phyloP scores from a whole-genome alignment of 2,329 filamentous ascomycete genomes.

The Penicillium verrucosum region DNA sequence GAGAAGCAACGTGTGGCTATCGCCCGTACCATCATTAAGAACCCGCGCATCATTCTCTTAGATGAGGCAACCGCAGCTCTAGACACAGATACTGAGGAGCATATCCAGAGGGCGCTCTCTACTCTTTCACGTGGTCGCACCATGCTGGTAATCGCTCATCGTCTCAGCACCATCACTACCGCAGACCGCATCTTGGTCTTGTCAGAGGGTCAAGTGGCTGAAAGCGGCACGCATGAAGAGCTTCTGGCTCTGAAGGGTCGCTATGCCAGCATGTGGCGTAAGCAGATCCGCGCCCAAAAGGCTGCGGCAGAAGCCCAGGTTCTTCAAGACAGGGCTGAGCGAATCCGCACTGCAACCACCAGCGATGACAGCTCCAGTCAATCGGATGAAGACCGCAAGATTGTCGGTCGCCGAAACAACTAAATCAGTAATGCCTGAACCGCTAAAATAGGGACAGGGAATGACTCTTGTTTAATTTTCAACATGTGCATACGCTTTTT shows the following conservation, averaged over 20 bases:
- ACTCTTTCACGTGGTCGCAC: constrained; percentile 82
- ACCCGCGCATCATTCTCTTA: constrained; percentile 85
- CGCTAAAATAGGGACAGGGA: constrained; percentile 79
- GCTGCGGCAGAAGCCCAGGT: constrained; percentile 60
- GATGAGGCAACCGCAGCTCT: constrained; percentile 91
- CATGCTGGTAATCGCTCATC: constrained; percentile 90
- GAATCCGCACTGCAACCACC: constrained; percentile 41
- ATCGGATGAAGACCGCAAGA: constrained; percentile 47
- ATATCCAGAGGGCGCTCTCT: constrained; percentile 82
- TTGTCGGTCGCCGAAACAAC: constrained; percentile 15
- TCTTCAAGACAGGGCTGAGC: constrained; percentile 38
- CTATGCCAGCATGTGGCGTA: constrained; percentile 84
- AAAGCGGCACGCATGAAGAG: constrained; percentile 75
- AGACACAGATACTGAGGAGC: constrained; percentile 87
- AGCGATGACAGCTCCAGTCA: constrained; percentile 49
- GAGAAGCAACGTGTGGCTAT: constrained; percentile 94
- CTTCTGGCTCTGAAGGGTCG: constrained; percentile 67
- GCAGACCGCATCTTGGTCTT: constrained; percentile 82
- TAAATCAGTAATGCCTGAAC: constrained; percentile 49
- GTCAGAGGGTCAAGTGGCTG: constrained; percentile 70
- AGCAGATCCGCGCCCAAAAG: constrained; percentile 75
- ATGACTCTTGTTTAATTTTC: constrained; percentile 57
- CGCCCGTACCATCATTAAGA: constrained; percentile 86
- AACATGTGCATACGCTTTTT: constrained; percentile 24
- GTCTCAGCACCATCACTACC: constrained; percentile 78